Conservation (phyloP, 768 basidiomycete genomes). For the Hygrocybe punicea region DNA sequence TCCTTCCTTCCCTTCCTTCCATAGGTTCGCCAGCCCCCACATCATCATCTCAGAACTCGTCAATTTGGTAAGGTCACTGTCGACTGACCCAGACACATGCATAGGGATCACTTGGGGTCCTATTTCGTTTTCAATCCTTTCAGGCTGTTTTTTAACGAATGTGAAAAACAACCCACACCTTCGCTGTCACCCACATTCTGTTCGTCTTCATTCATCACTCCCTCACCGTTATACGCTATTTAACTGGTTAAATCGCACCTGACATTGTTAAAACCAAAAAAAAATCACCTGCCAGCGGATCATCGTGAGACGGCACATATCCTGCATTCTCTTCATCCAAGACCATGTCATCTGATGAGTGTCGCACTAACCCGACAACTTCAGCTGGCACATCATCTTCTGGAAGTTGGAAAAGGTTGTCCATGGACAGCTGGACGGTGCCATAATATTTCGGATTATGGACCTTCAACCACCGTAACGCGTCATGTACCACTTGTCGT, state of each 20-base stretch:
- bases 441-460: conserved; percentile 29
- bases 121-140: background rate
- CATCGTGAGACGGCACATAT: too few relatives aligned
- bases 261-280: too few relatives aligned
- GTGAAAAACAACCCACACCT: background rate
- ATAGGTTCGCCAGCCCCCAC: background rate
- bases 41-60: background rate
- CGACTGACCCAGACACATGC: conserved; percentile 7
- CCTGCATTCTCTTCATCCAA: too few relatives aligned
- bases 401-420: conserved; percentile 5
- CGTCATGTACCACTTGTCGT: conserved; percentile 16
- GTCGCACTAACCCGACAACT: background rate
- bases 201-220: too few relatives aligned
- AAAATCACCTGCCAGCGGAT: too few relatives aligned
- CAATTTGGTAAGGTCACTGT: conserved; percentile 1
- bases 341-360: conserved; percentile 10
- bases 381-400: too few relatives aligned
- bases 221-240: too few relatives aligned
- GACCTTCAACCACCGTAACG: conserved; percentile 27
- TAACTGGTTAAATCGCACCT: too few relatives aligned
- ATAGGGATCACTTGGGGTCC: conserved; percentile 10
- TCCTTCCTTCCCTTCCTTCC: background rate
- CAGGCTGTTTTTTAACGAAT: background rate
- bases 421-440: conserved; percentile 19
- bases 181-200: background rate